These are phyloP conservation scores for Picea abies DNA, from an alignment of 83 land plant genomes.

Conservation along the genomic window DNA sequence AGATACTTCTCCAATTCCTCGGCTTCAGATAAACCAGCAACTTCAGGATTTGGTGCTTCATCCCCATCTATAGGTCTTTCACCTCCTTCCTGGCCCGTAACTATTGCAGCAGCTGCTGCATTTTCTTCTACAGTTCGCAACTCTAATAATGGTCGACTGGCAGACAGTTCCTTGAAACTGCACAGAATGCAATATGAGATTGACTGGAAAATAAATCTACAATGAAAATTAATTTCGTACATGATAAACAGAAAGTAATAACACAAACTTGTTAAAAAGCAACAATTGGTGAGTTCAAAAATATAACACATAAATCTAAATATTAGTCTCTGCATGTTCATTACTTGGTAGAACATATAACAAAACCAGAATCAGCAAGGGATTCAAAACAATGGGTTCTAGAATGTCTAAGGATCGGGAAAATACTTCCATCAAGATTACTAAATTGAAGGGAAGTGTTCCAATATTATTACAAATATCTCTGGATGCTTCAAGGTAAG, in stretches of 20 bases:
- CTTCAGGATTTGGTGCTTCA: slow-evolving; percentile 51
- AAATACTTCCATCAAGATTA: no score
- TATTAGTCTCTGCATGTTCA: no score
- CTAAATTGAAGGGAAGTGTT: no score
- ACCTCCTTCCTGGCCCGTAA: slow-evolving; percentile 30
- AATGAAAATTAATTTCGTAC: not conserved
- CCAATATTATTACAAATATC: no score
- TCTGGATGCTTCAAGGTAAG: no score
- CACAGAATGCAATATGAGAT: not conserved
- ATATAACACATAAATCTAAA: no score
- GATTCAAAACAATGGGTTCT: no score
- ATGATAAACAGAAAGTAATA: not conserved
- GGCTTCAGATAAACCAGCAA: slow-evolving; percentile 62
- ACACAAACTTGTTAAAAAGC: no score
- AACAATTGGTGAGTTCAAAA: no score
- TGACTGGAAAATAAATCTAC: not conserved
- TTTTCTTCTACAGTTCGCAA: slow-evolving; percentile 72
- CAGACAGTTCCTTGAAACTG: slow-evolving; percentile 87
- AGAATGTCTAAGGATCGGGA: no score
- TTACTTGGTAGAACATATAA: no score
- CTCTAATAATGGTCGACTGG: slow-evolving; percentile 75
- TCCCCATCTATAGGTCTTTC: slow-evolving; percentile 39
- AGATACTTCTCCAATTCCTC: slow-evolving; percentile 91
- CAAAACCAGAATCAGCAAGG: no score
- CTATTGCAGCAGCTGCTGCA: slow-evolving; percentile 46